Base-by-base conservation (phyloP, 805 yeast species). In the Wickerhamomyces ciferrii region DNA sequence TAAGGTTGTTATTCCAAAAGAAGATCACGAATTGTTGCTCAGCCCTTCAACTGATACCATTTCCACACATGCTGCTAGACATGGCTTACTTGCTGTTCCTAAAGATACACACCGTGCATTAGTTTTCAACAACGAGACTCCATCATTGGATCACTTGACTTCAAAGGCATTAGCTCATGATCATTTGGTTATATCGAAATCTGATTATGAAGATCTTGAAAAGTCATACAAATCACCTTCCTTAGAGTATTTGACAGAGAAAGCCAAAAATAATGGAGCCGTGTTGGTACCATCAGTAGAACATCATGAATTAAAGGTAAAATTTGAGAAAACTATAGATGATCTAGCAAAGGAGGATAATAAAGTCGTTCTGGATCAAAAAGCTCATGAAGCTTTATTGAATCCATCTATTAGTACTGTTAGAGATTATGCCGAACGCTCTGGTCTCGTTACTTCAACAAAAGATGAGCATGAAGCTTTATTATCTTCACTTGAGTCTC, bases 1-100 rank as follows among this genome's bases (percentile, higher is more conserved):
- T 14, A 43, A 58, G 43, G 65, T 62, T 20, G 38, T 53, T 17
- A 58, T 59, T 4, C 55, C 56, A 20, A 60, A 62, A 43, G 60
- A 59, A 9, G 56, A 47, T 19, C 60, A 56, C 47, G 65, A 61
- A 20, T 49, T 53, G 2, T 31, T 43, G 19, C 15, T 23, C 3
- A 39, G 32, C 3, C 46, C 46, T 17, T 14, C 18, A n/a, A 23
- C 21, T 5, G 42, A 38, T 15, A n/a, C 27, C 15, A 14, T 43
- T 19, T n/a, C 39, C 8, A n/a, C 23, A 2, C 42, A 38, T 29
- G 39, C 42, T 20, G 21, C 27, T 5, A 31, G 32, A 31, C 29
- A 39, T 8, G 32, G 20, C 2, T 31, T 38, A 23, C n/a, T 46
- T 13, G 41, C 48, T 17, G 14, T 53, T 11, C 32, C 51, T 9